These are phyloP conservation scores for Suillus lakei DNA, from an alignment of 768 basidiomycete genomes.

Conservation along the genomic window DNA sequence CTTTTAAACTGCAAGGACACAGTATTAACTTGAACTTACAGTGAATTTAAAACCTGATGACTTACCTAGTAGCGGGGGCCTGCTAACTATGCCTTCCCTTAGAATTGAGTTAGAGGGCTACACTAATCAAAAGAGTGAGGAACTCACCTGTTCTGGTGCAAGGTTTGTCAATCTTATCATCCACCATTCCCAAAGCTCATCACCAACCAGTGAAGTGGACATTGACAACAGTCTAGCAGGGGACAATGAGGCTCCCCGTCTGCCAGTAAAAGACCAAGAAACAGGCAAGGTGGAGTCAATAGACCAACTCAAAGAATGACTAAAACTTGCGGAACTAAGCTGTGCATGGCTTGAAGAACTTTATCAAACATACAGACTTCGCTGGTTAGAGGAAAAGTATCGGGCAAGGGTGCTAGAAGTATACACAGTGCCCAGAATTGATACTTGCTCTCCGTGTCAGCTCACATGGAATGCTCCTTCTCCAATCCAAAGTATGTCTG, in stretches of 20 bases:
- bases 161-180: not conserved
- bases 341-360: no score
- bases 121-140: not conserved
- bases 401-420: no score
- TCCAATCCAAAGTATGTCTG: no score
- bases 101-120: not conserved
- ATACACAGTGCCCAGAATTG: no score
- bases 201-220: not conserved
- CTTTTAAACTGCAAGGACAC: not conserved
- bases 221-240: not conserved
- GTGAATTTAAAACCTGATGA: not conserved
- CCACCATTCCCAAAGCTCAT: not conserved
- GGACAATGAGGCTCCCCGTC: not conserved
- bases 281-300: no score
- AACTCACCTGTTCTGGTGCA: not conserved
- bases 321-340: no score
- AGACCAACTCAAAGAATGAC: no score
- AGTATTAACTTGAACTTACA: not conserved
- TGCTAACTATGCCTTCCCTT: not conserved
- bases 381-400: no score
- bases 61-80: not conserved
- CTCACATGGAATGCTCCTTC: no score
- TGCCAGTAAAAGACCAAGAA: not conserved
- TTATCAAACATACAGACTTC: no score
- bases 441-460: no score